Conservation (phyloP, 805 yeast species). For the Starmerella floricola region DNA sequence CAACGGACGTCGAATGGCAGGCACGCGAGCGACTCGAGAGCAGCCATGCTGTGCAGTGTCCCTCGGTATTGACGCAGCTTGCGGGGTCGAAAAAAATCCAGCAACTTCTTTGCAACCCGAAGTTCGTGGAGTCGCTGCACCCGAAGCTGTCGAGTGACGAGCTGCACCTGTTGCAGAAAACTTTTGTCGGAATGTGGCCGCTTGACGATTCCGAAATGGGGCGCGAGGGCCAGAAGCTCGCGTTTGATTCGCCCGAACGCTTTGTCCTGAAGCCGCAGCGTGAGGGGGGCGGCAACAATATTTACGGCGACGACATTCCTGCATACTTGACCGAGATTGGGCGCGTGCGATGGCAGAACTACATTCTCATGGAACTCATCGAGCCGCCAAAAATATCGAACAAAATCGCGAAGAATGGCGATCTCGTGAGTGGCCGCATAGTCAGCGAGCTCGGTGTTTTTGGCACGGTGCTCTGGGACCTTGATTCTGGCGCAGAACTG, state of each 20-base stretch:
- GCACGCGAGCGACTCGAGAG: slow-evolving; percentile 62
- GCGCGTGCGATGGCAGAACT: slow-evolving; percentile 73
- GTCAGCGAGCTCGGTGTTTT: slow-evolving; percentile 86
- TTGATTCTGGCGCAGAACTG: slow-evolving; percentile 41
- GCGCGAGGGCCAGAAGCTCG: slow-evolving; percentile 47
- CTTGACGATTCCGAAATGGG: slow-evolving; percentile 63
- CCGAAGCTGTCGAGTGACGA: slow-evolving; percentile 25
- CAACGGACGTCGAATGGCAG: slow-evolving; percentile 56
- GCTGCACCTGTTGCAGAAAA: slow-evolving; percentile 32
- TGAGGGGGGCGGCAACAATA: slow-evolving; percentile 97
- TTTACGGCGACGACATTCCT: slow-evolving; percentile 80
- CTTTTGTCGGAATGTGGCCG: slow-evolving; percentile 83
- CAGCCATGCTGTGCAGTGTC: slow-evolving; percentile 78
- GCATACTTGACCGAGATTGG: slow-evolving; percentile 47
- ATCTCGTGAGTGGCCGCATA: slow-evolving; percentile 55
- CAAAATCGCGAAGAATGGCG: slow-evolving; percentile 55
- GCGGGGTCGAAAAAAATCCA: slow-evolving; percentile 92
- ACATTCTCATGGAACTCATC: slow-evolving; percentile 87
- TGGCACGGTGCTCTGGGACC: slow-evolving; percentile 71
- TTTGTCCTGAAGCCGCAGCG: slow-evolving; percentile 93
- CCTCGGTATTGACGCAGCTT: slow-evolving; percentile 75
- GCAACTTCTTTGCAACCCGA: slow-evolving; percentile 60
- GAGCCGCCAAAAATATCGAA: slow-evolving; percentile 61
- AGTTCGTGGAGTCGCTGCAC: slow-evolving; percentile 38
- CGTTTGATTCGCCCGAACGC: slow-evolving; percentile 51